Evolutionary conservation across 495 filamentous ascomycete species (phyloP).

Genomic region (Diplogelasinospora grovesii): DNA sequence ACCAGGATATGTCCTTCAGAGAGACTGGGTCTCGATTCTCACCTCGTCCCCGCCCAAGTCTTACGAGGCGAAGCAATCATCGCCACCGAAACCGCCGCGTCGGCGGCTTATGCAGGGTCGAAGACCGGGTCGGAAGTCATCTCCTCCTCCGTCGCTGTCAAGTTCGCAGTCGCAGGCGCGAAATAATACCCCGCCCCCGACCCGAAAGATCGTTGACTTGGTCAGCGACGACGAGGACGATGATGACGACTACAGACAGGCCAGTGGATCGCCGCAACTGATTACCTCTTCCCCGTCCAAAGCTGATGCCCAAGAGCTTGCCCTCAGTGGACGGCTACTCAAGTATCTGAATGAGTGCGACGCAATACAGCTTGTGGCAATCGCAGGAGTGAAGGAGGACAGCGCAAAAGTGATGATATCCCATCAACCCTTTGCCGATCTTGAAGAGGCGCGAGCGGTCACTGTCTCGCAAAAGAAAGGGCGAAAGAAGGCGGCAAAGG

Average conservation of each 20-base stretch:
- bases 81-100: slow-evolving; percentile 14
- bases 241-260: slow-evolving; percentile 16
- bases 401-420: slow-evolving; percentile 58
- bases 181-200: too few relatives aligned
- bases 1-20: slow-evolving; percentile 13
- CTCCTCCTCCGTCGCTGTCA: slow-evolving; percentile 13
- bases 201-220: slow-evolving; percentile 24
- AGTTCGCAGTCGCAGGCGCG: too few relatives aligned
- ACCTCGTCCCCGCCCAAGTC: slow-evolving; percentile 16
- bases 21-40: slow-evolving; percentile 19
- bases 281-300: slow-evolving; percentile 9
- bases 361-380: slow-evolving; percentile 64
- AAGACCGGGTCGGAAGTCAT: slow-evolving; percentile 11
- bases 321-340: slow-evolving; percentile 47
- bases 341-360: slow-evolving; percentile 79
- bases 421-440: slow-evolving; percentile 58
- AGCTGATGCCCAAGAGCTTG: slow-evolving; percentile 5
- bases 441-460: slow-evolving; percentile 59
- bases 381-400: slow-evolving; percentile 63
- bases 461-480: slow-evolving; percentile 36
- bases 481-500: slow-evolving; percentile 25
- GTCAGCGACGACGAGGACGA: slow-evolving; percentile 22
- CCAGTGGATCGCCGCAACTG: slow-evolving; percentile 2
- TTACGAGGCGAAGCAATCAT: slow-evolving; percentile 3
- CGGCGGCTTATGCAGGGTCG: slow-evolving; percentile 27